phyloP scores from a whole-genome alignment of 495 filamentous ascomycete species.

The Trichoderma parareesei region DNA sequence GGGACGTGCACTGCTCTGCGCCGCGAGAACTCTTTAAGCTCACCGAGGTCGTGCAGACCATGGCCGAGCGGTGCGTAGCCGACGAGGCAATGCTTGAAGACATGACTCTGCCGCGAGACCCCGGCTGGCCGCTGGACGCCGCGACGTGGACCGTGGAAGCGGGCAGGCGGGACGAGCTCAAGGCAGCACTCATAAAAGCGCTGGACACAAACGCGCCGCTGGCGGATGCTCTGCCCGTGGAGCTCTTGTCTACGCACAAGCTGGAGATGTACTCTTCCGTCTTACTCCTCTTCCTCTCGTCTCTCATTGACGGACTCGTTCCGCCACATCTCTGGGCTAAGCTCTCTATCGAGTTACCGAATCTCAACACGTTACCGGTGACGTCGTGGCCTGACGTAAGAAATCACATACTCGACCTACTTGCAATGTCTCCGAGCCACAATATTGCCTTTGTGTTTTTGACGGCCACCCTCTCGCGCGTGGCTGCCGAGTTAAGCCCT shows the following conservation, averaged over 20 bases:
- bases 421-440: conserved; percentile 63
- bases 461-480: conserved; percentile 59
- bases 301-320: conserved; percentile 68
- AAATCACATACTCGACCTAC: conserved; percentile 60
- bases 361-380: conserved; percentile 33
- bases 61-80: conserved; percentile 66
- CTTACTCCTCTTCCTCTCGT: conserved; percentile 60
- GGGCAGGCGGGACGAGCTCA: conserved; percentile 19
- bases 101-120: conserved; percentile 46
- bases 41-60: conserved; percentile 70
- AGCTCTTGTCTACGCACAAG: conserved; percentile 50
- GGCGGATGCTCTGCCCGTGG: conserved; percentile 48
- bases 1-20: conserved; percentile 39
- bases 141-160: conserved; percentile 26
- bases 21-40: conserved; percentile 82
- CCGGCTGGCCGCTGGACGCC: conserved; percentile 71
- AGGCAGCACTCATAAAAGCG: conserved; percentile 48
- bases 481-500: conserved; percentile 39
- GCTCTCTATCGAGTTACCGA: conserved; percentile 7
- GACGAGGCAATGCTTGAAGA: conserved; percentile 75
- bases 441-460: conserved; percentile 83
- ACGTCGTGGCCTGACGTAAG: conserved; percentile 48
- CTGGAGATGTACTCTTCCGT: conserved; percentile 63
- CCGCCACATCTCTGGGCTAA: conserved; percentile 54
- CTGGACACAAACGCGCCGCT: conserved; percentile 60